phyloP scores from a whole-genome alignment of 768 basidiomycete genomes.

The Leccinum arenicola region DNA sequence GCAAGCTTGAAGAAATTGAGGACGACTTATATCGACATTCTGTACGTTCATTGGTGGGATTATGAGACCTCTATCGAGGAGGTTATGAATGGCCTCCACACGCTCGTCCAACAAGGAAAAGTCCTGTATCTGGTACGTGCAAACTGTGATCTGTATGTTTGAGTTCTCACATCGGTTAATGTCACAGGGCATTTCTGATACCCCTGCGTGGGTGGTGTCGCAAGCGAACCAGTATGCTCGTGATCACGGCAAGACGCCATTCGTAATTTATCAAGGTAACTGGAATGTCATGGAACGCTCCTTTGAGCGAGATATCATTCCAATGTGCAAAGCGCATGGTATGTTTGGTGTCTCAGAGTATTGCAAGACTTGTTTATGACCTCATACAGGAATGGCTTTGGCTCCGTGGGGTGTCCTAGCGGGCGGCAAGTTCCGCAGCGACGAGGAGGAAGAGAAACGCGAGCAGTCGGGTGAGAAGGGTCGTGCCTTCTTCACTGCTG shows the following conservation, averaged over 20 bases:
- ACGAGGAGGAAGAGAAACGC: conserved; percentile 31
- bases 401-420: conserved; percentile 38
- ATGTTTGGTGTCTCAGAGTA: not conserved
- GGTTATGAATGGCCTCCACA: conserved; percentile 38
- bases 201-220: conserved; percentile 41
- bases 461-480: conserved; percentile 17
- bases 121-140: conserved; percentile 33
- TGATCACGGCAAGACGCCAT: conserved; percentile 41
- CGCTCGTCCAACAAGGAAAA: conserved; percentile 37
- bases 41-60: conserved; percentile 34
- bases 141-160: too few species aligned
- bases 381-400: conserved; percentile 29
- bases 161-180: not conserved
- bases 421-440: conserved; percentile 32
- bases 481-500: not conserved
- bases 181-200: conserved; percentile 27
- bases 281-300: conserved; percentile 36
- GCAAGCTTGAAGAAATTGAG: conserved; percentile 24
- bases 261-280: conserved; percentile 43
- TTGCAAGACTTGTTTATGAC: not conserved
- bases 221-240: conserved; percentile 41
- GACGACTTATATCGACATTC: conserved; percentile 22
- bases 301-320: conserved; percentile 45
- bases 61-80: conserved; percentile 40
- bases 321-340: conserved; percentile 30